These are phyloP conservation scores for Amaranthus tricolor DNA, from an alignment of 179 eudicot genomes.

Conservation along the genomic window DNA sequence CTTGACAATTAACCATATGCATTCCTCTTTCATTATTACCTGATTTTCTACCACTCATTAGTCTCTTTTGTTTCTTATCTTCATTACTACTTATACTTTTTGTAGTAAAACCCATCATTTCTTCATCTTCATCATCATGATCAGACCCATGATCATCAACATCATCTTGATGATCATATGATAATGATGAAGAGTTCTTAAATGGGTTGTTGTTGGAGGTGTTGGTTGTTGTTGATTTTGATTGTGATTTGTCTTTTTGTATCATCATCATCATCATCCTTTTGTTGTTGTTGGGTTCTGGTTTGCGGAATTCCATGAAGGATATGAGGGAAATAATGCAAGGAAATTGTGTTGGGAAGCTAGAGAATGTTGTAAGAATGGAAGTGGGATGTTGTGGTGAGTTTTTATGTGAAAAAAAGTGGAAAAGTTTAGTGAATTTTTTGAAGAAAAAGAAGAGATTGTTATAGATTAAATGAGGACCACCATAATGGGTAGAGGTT, in stretches of 20 bases:
- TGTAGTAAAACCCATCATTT: background rate
- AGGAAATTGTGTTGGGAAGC: conserved; percentile 5
- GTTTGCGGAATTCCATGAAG: conserved; percentile 23
- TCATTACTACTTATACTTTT: background rate
- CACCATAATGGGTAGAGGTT: background rate
- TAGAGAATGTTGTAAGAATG: background rate
- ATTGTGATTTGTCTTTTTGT: conserved; percentile 1
- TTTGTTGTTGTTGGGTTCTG: background rate
- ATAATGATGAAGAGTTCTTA: too few relatives aligned
- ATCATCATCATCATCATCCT: conserved; percentile 13
- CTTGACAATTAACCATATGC: conserved; percentile 26
- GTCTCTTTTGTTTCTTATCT: conserved; percentile 22
- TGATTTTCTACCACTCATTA: background rate
- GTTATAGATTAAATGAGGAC: background rate
- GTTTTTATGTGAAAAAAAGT: background rate
- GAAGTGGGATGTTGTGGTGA: background rate
- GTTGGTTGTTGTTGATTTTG: background rate
- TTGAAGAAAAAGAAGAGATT: background rate
- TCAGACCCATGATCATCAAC: conserved; percentile 11
- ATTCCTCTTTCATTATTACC: background rate
- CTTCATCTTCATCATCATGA: background rate
- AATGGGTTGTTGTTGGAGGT: background rate
- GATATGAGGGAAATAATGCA: background rate
- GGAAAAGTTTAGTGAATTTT: conserved; percentile 3
- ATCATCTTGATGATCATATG: background rate